Evolutionary conservation across 2,329 filamentous ascomycete species (phyloP), one percentile per base, ranked within the genome.

Genomic region (Arachnopeziza araneosa): DNA sequence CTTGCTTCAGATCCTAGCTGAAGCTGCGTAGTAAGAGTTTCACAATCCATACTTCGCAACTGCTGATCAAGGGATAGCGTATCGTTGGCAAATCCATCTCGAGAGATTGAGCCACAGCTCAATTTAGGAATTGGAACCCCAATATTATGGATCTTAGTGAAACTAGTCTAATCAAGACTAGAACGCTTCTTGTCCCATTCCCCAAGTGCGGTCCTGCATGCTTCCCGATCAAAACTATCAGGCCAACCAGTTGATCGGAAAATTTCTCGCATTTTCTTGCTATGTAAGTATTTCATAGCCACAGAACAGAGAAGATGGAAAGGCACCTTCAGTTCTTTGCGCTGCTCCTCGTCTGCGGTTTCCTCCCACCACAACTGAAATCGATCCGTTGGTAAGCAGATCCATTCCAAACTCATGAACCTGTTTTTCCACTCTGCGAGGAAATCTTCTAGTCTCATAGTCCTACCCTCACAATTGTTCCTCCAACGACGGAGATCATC

Each of bases 331-430:
- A 55, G 23, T 44, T 55, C 54, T 44, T 22, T n/a, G 23, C 49
- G 9, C n/a, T 55, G 54, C 10, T 48, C 3, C 19, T 24, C 54
- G 19, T 49, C 23, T 1, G n/a, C 54, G 22, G 49, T 49, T 14
- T 36, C 32, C 9, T 22, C 19, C n/a, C 5, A 49, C 54, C 32
- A 55, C 6, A 55, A n/a, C 36, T 55, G 54, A 24, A 48, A 55
- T 14, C 54, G 32, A 49, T 24, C 23, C 3, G 54, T 48, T 24
- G 54, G 54, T 24, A 55, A 22, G 23, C 54, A 55, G 24, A 55
- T 55, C n/a, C n/a, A 52, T 52, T 52, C 50, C 24, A 55, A 44
- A 55, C n/a, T 55, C 53, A 55, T 55, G 22, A 55, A 55, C 19
- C 53, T 32, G 26, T 55, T 21, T 44, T 55, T 36, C 54, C 54